Conservation (phyloP, 805 yeast species). For the Sugiyamaella marilandica region DNA sequence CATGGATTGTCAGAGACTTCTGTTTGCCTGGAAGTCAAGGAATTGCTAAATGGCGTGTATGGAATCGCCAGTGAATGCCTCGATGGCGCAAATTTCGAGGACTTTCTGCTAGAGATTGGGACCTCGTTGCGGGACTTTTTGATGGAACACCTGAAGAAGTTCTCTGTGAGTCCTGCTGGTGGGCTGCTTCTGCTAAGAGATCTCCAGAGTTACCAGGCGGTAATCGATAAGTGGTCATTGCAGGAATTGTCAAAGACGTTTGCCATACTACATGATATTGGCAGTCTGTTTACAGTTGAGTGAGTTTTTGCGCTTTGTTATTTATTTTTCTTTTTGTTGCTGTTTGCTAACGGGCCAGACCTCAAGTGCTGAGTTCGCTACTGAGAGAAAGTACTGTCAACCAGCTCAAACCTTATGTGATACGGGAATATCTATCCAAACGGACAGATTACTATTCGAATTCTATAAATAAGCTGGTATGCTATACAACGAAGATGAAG, state of each 20-base stretch:
- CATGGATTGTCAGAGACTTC: constrained; percentile 46
- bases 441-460: constrained; percentile 65
- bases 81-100: constrained; percentile 45
- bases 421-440: constrained; percentile 62
- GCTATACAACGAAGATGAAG: background rate
- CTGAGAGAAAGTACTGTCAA: constrained; percentile 77
- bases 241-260: constrained; percentile 57
- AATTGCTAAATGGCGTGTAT: constrained; percentile 44
- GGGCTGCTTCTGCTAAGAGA: constrained; percentile 77
- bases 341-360: constrained; percentile 26
- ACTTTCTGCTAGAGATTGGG: constrained; percentile 55
- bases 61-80: constrained; percentile 38
- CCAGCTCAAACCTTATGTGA: constrained; percentile 36
- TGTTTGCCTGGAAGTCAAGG: constrained; percentile 61
- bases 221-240: constrained; percentile 63
- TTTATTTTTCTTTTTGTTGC: background rate
- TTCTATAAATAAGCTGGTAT: constrained; percentile 31
- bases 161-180: constrained; percentile 73
- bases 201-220: constrained; percentile 66
- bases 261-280: constrained; percentile 71
- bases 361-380: constrained; percentile 69
- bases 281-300: constrained; percentile 79
- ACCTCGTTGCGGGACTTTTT: constrained; percentile 51
- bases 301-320: constrained; percentile 10
- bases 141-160: constrained; percentile 68